Evolutionary conservation across 352 stramenopile genomes (phyloP).

Genomic region (Phytophthora pluvialis): DNA sequence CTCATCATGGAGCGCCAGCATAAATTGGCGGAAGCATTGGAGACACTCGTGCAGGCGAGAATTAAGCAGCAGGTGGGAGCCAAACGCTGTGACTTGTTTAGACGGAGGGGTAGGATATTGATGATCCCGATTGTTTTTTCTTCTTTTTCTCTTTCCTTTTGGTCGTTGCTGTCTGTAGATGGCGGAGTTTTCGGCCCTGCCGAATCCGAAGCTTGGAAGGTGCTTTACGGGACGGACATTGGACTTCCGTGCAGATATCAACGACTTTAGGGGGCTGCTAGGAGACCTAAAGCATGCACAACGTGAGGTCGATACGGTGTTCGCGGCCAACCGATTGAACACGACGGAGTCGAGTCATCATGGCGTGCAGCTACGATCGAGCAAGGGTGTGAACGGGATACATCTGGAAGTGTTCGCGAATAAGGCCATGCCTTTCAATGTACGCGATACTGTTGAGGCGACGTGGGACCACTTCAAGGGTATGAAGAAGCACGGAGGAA

Average conservation of each 20-base stretch:
- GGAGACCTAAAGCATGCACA: conserved; percentile 20
- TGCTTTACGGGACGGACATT: conserved; percentile 26
- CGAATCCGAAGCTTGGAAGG: conserved; percentile 20
- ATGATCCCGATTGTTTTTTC: neutral
- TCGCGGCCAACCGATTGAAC: conserved; percentile 41
- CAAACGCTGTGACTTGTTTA: neutral
- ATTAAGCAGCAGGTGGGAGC: conserved; percentile 30
- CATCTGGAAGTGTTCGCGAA: conserved; percentile 45
- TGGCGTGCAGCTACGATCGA: conserved; percentile 35
- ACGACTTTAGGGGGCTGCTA: conserved; percentile 32
- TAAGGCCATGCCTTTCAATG: conserved; percentile 46
- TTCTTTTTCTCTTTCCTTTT: neutral
- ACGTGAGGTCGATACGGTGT: conserved; percentile 33
- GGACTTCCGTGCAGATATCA: conserved; percentile 28
- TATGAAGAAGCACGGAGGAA: conserved; percentile 41
- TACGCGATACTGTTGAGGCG: conserved; percentile 31
- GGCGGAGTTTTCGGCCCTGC: conserved; percentile 27
- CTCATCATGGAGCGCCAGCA: conserved; percentile 41
- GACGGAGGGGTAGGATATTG: neutral
- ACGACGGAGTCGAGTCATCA: conserved; percentile 31
- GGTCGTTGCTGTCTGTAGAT: conserved; percentile 21
- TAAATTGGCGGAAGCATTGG: conserved; percentile 38
- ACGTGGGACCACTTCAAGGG: conserved; percentile 52
- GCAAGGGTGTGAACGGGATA: conserved; percentile 23
- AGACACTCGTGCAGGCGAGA: conserved; percentile 37